These are phyloP conservation scores for Paramyrothecium roridum DNA, from an alignment of 2,329 filamentous ascomycete genomes.

Conservation along the genomic window DNA sequence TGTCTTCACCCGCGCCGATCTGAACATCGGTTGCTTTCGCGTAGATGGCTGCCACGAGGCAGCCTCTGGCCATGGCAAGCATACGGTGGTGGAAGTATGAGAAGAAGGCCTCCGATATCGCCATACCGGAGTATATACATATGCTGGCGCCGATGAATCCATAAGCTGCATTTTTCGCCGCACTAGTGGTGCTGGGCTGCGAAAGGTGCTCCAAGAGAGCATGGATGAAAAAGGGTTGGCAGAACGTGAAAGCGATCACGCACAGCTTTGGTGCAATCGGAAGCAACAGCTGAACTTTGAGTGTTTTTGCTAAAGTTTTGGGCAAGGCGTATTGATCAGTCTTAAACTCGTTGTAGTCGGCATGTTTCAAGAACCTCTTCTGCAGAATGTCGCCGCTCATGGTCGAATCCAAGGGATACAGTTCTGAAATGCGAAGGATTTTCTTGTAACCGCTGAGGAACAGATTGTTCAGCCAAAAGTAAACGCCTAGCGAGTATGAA, in stretches of 20 bases:
- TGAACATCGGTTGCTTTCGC: conserved; percentile 24
- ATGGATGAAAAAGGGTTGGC: conserved; percentile 35
- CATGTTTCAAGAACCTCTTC: neutral
- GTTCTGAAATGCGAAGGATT: neutral
- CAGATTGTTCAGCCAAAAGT: conserved; percentile 25
- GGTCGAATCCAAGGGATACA: neutral
- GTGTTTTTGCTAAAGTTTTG: neutral
- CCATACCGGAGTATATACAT: conserved; percentile 28
- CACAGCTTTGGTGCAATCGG: conserved; percentile 11
- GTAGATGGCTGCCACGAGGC: conserved; percentile 25
- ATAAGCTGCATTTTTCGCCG: conserved; percentile 19
- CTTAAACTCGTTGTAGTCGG: neutral
- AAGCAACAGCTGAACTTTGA: neutral
- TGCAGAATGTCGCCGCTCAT: neutral
- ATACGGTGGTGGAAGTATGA: conserved; percentile 25
- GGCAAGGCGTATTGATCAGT: neutral
- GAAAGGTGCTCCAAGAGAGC: conserved; percentile 24
- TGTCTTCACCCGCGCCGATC: conserved; percentile 18
- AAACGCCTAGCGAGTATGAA: conserved; percentile 6
- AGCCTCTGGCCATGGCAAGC: conserved; percentile 23
- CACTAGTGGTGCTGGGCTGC: conserved; percentile 15
- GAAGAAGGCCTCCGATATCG: conserved; percentile 27
- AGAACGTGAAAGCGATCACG: conserved; percentile 31
- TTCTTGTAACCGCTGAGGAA: conserved; percentile 6
- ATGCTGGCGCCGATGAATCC: conserved; percentile 28